Evolutionary conservation across 179 eudicot species (phyloP), one percentile per base, ranked within the genome.

Genomic region (Silene vulgaris): DNA sequence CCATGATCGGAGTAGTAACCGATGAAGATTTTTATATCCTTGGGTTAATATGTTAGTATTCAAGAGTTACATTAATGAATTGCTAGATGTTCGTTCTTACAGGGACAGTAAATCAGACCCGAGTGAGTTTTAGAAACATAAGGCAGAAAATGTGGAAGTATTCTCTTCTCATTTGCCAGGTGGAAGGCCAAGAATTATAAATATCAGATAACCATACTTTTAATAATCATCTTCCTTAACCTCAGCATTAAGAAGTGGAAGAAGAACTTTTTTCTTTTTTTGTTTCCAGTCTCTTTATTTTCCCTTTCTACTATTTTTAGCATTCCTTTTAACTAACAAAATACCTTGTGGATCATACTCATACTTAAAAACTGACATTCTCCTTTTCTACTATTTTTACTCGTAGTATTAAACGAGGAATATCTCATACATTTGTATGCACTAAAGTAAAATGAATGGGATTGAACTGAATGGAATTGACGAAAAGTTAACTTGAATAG

Each of bases 221-320:
- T 30, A n/a, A 72, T 68, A 78, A 79, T 77, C 43, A 82, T 71
- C 75, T 76, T 69, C 82, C 85, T 79, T 35, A 79, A 82, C 78
- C 64, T 69, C 28, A 79, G 77, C 78, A 74, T 61, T 28, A 50
- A 37, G 56, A 50, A 21, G 37, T 60, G 73, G 74, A 40, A 63
- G 32, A 74, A 28, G 63, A 35, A 28, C 54, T 12, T 72, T 21
- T 32, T 70, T 63, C 43, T 57, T 26, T 40, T 40, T 40, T 1
- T 14, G 17, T 52, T 62, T 1, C 12, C 1, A 0, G 28, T 77
- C 6, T 60, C 8, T 59, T 59, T 66, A 12, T 37, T 59, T 23
- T 57, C 65, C 59, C 17, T 12, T 13, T 52, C 23, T 17, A 21
- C 59, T 50, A 48, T 77, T 72, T 65, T 73, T 57, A 60, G 65